A percentile compares a stretch with the other conserved stretches of the same genome.
phyloP scores from a whole-genome alignment of 495 filamentous ascomycete genomes.

The Letharia lupina region DNA sequence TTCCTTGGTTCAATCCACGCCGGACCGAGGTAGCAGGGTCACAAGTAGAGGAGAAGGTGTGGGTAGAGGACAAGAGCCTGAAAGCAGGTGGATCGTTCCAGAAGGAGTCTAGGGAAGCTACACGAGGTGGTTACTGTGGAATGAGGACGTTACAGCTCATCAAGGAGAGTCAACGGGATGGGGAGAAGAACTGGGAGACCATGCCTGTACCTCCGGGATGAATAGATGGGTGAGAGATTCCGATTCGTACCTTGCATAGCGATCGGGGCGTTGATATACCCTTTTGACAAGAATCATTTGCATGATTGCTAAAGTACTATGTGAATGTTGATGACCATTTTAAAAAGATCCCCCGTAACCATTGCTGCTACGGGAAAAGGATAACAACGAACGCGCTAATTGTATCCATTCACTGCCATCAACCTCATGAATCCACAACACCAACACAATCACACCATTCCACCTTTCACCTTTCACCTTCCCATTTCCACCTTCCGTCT shows the following conservation, averaged over 20 bases:
- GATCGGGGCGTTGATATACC: constrained; percentile 13
- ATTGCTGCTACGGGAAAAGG: neutral
- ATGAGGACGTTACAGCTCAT: constrained; percentile 49
- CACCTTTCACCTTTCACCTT: too few relatives aligned
- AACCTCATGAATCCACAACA: neutral
- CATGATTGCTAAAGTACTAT: neutral
- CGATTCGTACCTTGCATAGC: constrained; percentile 4
- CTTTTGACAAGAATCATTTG: neutral
- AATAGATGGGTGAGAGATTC: constrained; percentile 3
- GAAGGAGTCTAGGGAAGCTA: constrained; percentile 35
- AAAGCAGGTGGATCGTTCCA: constrained; percentile 37
- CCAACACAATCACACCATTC: neutral
- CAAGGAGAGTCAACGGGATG: constrained; percentile 41
- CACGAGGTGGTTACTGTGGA: constrained; percentile 50
- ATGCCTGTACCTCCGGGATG: constrained; percentile 28
- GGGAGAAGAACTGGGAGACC: constrained; percentile 48
- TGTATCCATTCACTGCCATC: neutral
- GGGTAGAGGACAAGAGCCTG: constrained; percentile 34
- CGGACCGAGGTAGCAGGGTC: constrained; percentile 47
- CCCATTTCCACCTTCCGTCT: too few relatives aligned
- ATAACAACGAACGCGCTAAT: neutral
- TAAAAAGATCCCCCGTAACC: neutral
- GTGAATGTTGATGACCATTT: neutral
- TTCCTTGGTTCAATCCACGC: constrained; percentile 52
- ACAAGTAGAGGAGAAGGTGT: constrained; percentile 45